phyloP scores from a whole-genome alignment of 23 red algal genomes.

The Gracilaria caudata region DNA sequence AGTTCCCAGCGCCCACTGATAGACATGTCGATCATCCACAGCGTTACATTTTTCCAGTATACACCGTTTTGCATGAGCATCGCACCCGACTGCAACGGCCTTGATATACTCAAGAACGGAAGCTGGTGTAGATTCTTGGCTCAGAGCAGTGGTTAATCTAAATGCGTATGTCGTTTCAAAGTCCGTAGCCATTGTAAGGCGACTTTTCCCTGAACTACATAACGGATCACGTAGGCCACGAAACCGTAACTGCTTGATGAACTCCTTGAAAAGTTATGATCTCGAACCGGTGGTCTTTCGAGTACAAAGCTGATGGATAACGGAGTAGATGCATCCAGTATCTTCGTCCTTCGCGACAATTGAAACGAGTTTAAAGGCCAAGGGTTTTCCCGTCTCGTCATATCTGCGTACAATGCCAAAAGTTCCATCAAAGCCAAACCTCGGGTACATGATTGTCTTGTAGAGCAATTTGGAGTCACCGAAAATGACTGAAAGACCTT shows the following conservation, averaged over 20 bases:
- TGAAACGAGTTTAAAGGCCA: constrained; percentile 22
- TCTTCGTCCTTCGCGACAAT: constrained; percentile 13
- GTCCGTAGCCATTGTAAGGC: not conserved
- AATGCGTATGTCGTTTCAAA: constrained; percentile 3
- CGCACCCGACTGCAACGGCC: not conserved
- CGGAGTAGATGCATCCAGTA: not conserved
- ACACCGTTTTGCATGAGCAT: constrained; percentile 14
- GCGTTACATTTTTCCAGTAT: not conserved
- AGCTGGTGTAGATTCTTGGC: not conserved
- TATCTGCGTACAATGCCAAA: constrained; percentile 4
- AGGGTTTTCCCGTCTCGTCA: not conserved
- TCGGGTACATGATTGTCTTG: not conserved
- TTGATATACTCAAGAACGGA: not conserved
- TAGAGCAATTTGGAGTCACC: not conserved
- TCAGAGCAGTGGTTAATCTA: not conserved
- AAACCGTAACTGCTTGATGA: not conserved
- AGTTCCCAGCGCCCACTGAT: not conserved
- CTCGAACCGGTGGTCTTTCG: not conserved
- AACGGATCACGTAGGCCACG: not conserved
- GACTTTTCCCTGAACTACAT: not conserved
- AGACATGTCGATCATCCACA: not conserved
- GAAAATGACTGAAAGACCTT: not conserved
- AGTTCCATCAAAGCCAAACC: constrained; percentile 1
- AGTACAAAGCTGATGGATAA: not conserved
- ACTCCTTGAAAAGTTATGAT: not conserved